These are phyloP conservation scores for Xylaria curta DNA, from an alignment of 495 filamentous ascomycete genomes.

Conservation along the genomic window DNA sequence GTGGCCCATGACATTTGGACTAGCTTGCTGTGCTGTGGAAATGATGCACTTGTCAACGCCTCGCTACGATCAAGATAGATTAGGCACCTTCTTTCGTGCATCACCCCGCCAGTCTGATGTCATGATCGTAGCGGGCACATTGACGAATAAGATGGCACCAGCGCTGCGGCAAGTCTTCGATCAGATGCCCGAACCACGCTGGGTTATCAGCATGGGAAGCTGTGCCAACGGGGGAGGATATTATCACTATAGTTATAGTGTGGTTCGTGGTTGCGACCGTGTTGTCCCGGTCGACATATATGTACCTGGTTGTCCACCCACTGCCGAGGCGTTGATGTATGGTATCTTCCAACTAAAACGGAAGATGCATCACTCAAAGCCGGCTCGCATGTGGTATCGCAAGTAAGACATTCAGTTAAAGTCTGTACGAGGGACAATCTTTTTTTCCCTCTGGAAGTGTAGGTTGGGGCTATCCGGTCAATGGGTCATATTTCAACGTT, in stretches of 20 bases:
- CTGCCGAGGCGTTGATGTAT: slow-evolving; percentile 87
- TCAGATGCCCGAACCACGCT: slow-evolving; percentile 93
- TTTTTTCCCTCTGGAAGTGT: not conserved
- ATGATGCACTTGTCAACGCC: slow-evolving; percentile 98
- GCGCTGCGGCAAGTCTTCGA: slow-evolving; percentile 93
- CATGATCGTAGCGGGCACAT: slow-evolving; percentile 94
- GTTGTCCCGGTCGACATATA: slow-evolving; percentile 93
- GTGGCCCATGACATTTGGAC: slow-evolving; percentile 97
- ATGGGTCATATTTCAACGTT: not conserved
- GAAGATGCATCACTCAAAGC: slow-evolving; percentile 82
- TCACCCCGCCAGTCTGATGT: slow-evolving; percentile 94
- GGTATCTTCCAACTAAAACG: slow-evolving; percentile 85
- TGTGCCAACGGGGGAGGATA: slow-evolving; percentile 94
- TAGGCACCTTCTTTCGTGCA: slow-evolving; percentile 95
- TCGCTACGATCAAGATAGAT: slow-evolving; percentile 91
- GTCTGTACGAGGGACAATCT: not conserved
- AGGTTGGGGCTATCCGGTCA: not conserved
- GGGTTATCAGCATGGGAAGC: slow-evolving; percentile 90
- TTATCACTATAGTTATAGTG: slow-evolving; percentile 92
- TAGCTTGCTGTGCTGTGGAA: slow-evolving; percentile 93
- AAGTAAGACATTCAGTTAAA: slow-evolving; percentile 41
- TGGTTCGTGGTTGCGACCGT: slow-evolving; percentile 84
- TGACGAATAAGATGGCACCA: slow-evolving; percentile 97
- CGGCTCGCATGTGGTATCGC: slow-evolving; percentile 69
- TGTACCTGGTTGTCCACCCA: slow-evolving; percentile 90